Base-by-base conservation (phyloP, 1,284 basidiomycete species). In the Coniferiporia weirii region DNA sequence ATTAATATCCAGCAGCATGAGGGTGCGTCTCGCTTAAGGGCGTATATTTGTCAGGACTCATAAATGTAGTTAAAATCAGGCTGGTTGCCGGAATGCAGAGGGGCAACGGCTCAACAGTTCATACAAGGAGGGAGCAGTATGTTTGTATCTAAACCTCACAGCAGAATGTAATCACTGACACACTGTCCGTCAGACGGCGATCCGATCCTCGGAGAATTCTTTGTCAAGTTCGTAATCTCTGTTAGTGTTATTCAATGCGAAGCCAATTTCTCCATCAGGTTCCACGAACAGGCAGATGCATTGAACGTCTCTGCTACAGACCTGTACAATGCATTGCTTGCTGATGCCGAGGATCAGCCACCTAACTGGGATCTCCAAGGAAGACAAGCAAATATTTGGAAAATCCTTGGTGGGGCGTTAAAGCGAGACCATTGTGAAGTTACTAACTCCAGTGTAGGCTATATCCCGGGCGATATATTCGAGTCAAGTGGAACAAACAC, bases 1-100 rank as follows among this genome's bases (percentile, higher is more conserved):
- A 80, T 87, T 58, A 79, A 85, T 67, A 85, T 87, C 36, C 83
- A 85, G 65, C 78, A 80, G 62, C 75, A 85, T 61, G 83, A 87
- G 78, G 84, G 83, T 79, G 56, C 15, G 65, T 60, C 12, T 35
- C 53, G 35, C 52, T 56, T 19, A 7, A 40, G 38, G 15, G 15
- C 38, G 12, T 46, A n/a, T 38, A 13, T 34, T 45, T 15, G 27
- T 40, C 36, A n/a, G 27, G n/a, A 22, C 17, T 8, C 27, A 19
- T 38, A n/a, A 22, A 34, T 44, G 20, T 9, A 52, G 46, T 8
- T 48, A n/a, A 17, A 38, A 15, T 20, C 62, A 79, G 82, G 82
- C 9, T 85, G 81, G 81, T 73, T 85, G 5, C 83, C 83, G 1
- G 83, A 85, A 65, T 84, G 82, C 63, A 79, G 83, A 43, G 82